Base-by-base conservation (phyloP, 2,329 filamentous ascomycete genomes). In the Dothidotthia symphoricarpi region DNA sequence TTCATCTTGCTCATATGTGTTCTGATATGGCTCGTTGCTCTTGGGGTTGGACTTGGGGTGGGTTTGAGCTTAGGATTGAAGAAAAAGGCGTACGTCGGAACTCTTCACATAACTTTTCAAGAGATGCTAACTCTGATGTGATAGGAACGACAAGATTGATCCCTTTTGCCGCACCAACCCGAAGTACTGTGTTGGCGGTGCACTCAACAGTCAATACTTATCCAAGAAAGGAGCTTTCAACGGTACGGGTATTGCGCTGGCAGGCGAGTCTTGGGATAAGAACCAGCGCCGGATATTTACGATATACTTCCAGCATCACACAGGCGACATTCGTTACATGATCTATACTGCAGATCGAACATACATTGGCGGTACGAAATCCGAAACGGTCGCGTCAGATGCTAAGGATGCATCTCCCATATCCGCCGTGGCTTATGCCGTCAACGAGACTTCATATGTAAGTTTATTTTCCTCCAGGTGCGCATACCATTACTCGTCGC, bases 231-330 rank as follows among this genome's bases (percentile, higher is more conserved):
- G 71, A 14, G 69, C 69, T 5, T 72, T 71, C 55, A 73, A 74
- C 39, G 71, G 71, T n/a, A 69, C 68, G 11, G 71, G 71, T 9
- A 69, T 74, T 26, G 71, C 70, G 1, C 40, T 73, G 8, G 70
- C 71, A 13, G 66, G 66, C 6, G 68, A 71, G 28, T 71, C 68
- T 0, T 71, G 69, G 53, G 64, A 59, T 17, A 51, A 53, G 6
- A 54, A 60, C 5, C 60, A 61, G 10, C 63, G 64, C 24, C 67
- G 68, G 3, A 60, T 60, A 10, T 63, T 72, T 6, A 68, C 67
- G 2, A 53, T 73, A 27, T 73, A 72, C 51, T 73, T 69, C 43
- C 71, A 74, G 42, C 69, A 74, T 44, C 60, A 66, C 16, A 61
- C 60, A 6, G 71, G 71, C 11, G 56, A 69, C 6, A 67, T 74